These are phyloP conservation scores for Beauveria sp. DNA, from an alignment of 2,329 filamentous ascomycete species.

Conservation along the genomic window DNA sequence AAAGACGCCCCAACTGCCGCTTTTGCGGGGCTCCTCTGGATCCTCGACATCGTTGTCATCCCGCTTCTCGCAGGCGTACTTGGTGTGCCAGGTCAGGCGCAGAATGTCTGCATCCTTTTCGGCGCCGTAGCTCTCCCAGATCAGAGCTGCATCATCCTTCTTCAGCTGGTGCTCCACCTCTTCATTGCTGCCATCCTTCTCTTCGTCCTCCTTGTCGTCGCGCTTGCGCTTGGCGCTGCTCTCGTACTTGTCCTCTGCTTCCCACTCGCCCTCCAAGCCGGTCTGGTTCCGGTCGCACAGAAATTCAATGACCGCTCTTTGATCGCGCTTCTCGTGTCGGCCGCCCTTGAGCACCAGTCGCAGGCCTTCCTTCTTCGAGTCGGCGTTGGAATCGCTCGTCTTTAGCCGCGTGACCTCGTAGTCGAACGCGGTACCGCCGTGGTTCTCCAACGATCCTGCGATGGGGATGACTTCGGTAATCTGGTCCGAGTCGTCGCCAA, in stretches of 20 bases:
- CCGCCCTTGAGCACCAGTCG: constrained; percentile 60
- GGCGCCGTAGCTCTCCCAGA: constrained; percentile 65
- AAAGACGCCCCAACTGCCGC: constrained; percentile 81
- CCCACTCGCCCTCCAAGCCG: constrained; percentile 65
- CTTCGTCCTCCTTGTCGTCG: constrained; percentile 25
- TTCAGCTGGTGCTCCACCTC: constrained; percentile 44
- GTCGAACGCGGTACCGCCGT: constrained; percentile 54
- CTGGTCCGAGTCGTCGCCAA: constrained; percentile 39
- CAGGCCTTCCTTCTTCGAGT: constrained; percentile 64
- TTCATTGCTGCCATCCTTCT: constrained; percentile 31
- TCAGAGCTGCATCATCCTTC: constrained; percentile 55
- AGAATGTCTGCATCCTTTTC: constrained; percentile 55
- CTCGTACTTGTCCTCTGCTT: constrained; percentile 47
- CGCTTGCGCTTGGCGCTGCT: constrained; percentile 25
- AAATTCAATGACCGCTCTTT: constrained; percentile 78
- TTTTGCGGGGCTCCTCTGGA: constrained; percentile 36
- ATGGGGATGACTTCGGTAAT: constrained; percentile 60
- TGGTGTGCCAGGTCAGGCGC: constrained; percentile 76
- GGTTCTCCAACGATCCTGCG: constrained; percentile 59
- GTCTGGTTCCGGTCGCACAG: constrained; percentile 66
- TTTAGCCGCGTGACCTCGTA: constrained; percentile 60
- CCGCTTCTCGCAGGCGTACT: constrained; percentile 68
- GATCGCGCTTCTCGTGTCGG: constrained; percentile 42
- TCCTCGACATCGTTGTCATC: constrained; percentile 32
- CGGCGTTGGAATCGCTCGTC: constrained; percentile 53